phyloP scores from a whole-genome alignment of 495 filamentous ascomycete genomes.

The Lasiosphaeria ovina region DNA sequence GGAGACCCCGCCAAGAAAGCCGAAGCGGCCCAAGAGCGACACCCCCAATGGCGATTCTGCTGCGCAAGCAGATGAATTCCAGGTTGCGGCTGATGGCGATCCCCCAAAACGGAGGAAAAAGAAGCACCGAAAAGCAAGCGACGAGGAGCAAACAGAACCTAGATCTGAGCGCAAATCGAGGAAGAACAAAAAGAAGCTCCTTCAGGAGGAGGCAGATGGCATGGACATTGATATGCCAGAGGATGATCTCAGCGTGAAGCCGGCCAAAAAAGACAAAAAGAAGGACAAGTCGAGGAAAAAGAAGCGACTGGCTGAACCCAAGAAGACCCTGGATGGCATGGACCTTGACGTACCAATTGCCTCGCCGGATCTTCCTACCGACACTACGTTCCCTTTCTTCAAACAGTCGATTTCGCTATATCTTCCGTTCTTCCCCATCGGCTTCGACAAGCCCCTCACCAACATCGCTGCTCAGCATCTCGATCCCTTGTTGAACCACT shows the following conservation, averaged over 20 bases:
- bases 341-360: conserved; percentile 23
- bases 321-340: conserved; percentile 20
- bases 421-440: conserved; percentile 45
- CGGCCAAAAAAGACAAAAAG: conserved; percentile 28
- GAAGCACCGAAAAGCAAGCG: conserved; percentile 23
- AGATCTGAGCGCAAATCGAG: conserved; percentile 21
- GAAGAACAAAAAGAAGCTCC: conserved; percentile 23
- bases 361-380: conserved; percentile 9
- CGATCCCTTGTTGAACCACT: conserved; percentile 45
- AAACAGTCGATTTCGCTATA: conserved; percentile 49
- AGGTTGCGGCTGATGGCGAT: conserved; percentile 2
- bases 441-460: conserved; percentile 44
- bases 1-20: conserved; percentile 33
- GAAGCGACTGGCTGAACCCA: conserved; percentile 14
- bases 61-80: not conserved
- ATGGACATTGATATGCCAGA: conserved; percentile 24
- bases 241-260: conserved; percentile 21
- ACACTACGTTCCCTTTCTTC: conserved; percentile 43
- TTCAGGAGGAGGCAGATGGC: conserved; percentile 7
- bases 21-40: conserved; percentile 41
- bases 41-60: not conserved
- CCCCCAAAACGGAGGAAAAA: conserved; percentile 15
- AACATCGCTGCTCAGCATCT: conserved; percentile 45
- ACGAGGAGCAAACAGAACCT: not conserved
- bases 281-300: conserved; percentile 24